Percentiles rank a stretch among this genome's conserved stretches.
Evolutionary conservation across 805 yeast genomes (phyloP).

Genomic region (Saccharomyces jurei): DNA sequence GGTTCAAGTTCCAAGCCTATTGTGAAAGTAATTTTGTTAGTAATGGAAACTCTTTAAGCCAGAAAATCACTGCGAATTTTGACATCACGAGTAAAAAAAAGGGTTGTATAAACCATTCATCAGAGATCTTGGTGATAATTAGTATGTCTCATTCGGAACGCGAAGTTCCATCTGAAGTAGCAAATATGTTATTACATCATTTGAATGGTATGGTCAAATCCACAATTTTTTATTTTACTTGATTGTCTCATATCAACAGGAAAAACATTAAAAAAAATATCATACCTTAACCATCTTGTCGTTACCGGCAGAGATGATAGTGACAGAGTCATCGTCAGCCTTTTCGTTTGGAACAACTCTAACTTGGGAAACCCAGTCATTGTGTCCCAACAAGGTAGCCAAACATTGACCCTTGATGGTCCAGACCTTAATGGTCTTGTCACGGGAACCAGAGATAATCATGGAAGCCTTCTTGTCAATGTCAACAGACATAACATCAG

Average conservation of each 20-base stretch:
- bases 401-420: conserved; percentile 96
- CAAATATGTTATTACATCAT: conserved; percentile 88
- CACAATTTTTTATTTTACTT: not conserved
- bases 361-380: conserved; percentile 98
- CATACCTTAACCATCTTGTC: conserved; percentile 98
- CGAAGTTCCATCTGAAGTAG: conserved; percentile 88
- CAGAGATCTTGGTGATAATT: conserved; percentile 99
- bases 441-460: conserved; percentile 98
- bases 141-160: conserved; percentile 87
- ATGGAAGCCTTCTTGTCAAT: conserved; percentile 94
- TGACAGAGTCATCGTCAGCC: conserved; percentile 46
- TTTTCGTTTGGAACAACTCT: conserved; percentile 77
- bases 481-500: conserved; percentile 95
- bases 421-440: conserved; percentile 98
- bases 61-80: conserved; percentile 20
- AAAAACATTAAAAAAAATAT: conserved; percentile 8
- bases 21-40: conserved; percentile 32
- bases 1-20: conserved; percentile 88
- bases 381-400: conserved; percentile 90
- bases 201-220: conserved; percentile 21
- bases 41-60: conserved; percentile 31
- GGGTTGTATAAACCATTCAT: conserved; percentile 28
- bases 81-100: not conserved
- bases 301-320: conserved; percentile 96
- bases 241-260: not conserved